These are phyloP conservation scores for Rhodotorula sp. DNA, from an alignment of 1,284 basidiomycete genomes.

Conservation along the genomic window DNA sequence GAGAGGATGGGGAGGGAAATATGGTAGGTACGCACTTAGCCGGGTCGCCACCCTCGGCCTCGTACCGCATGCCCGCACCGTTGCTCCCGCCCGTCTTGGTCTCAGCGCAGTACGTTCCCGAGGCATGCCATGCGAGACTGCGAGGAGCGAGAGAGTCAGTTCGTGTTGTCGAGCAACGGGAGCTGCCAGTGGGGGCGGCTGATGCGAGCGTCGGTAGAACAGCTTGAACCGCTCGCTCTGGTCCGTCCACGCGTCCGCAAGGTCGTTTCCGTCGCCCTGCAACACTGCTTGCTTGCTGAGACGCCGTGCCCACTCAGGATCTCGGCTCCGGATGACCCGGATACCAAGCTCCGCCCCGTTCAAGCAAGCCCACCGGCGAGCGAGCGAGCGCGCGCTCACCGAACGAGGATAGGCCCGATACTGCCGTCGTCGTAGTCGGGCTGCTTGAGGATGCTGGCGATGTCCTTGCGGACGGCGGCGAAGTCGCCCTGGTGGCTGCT, in stretches of 20 bases:
- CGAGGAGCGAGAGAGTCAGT: not conserved
- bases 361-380: too few species aligned
- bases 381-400: slow-evolving; percentile 43
- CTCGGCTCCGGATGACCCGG: too few species aligned
- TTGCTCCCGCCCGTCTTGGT: slow-evolving; percentile 83
- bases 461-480: slow-evolving; percentile 38
- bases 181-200: too few species aligned
- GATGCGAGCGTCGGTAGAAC: too few species aligned
- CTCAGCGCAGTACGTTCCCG: slow-evolving; percentile 48
- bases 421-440: slow-evolving; percentile 45
- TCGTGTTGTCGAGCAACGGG: not conserved
- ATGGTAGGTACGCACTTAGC: slow-evolving; percentile 21
- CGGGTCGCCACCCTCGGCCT: slow-evolving; percentile 60
- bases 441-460: slow-evolving; percentile 34
- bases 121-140: slow-evolving; percentile 42
- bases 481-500: slow-evolving; percentile 25
- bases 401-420: slow-evolving; percentile 52
- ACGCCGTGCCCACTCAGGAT: too few species aligned
- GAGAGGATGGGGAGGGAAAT: too few species aligned
- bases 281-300: too few species aligned
- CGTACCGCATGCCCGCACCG: slow-evolving; percentile 88
- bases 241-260: too few species aligned
- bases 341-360: too few species aligned
- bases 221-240: too few species aligned
- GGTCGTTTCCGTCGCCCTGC: too few species aligned